Conservation (phyloP, 2,329 filamentous ascomycete genomes). For the Exophiala calicioides region DNA sequence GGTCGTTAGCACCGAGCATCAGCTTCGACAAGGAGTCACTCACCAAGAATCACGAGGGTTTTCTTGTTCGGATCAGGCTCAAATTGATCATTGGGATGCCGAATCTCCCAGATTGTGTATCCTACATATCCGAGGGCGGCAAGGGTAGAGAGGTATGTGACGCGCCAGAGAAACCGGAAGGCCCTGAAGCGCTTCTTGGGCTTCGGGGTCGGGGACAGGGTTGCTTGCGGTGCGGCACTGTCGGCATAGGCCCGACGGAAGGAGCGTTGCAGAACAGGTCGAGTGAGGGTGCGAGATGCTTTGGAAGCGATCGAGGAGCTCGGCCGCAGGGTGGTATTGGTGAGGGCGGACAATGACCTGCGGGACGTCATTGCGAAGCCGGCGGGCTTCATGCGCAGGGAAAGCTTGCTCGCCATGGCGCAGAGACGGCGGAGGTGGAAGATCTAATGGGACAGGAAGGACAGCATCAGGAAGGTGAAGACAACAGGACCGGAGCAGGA, state of each 20-base stretch:
- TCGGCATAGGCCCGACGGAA: constrained; percentile 56
- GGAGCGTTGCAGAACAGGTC: constrained; percentile 37
- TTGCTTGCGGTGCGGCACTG: constrained; percentile 45
- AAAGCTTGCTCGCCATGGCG: constrained; percentile 29
- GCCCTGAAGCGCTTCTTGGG: constrained; percentile 65
- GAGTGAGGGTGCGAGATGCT: constrained; percentile 14
- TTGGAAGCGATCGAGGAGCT: constrained; percentile 11
- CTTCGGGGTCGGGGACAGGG: constrained; percentile 36
- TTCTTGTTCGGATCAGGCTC: constrained; percentile 87
- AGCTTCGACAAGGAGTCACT: constrained; percentile 25
- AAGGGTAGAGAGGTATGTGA: constrained; percentile 74
- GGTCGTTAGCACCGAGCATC: constrained; percentile 15
- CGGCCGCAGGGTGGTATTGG: constrained; percentile 14
- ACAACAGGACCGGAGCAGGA: background rate
- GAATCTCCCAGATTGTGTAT: constrained; percentile 80
- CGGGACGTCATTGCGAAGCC: constrained; percentile 23
- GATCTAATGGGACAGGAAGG: background rate
- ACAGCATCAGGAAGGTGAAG: background rate
- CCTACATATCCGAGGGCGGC: constrained; percentile 69
- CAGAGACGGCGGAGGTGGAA: constrained; percentile 3
- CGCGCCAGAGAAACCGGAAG: constrained; percentile 79
- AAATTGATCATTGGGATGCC: constrained; percentile 77
- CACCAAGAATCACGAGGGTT: constrained; percentile 93
- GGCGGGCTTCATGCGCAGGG: constrained; percentile 24
- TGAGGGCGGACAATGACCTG: constrained; percentile 22